Base-by-base conservation (phyloP, 192 early-diverging fungal species). In the Podochytrium sp. region DNA sequence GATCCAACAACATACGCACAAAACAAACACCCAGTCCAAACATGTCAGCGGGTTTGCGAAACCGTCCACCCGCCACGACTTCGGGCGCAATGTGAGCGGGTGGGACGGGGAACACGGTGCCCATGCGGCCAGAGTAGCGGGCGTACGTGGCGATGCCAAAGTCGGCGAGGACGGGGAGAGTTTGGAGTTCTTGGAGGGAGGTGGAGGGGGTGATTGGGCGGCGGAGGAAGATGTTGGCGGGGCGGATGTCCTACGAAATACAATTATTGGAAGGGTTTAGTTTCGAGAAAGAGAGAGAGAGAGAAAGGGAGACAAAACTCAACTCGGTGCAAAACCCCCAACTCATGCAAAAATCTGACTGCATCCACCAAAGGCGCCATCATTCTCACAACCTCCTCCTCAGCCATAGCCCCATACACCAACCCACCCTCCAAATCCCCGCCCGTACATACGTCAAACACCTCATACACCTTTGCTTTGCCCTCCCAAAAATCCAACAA, bases 401-500 rank as follows among this genome's bases (percentile, higher is more conserved):
- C 72, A 6, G 37, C 16, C 39, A 74, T 40, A 6, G 53, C 33
- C 6, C 51, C 52, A n/a, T 18, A 18, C 33, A 23, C 0, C 47
- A 65, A 34, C 32, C 34, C 50, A 25, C 27, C 32, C 5, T 35
- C 47, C 29, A 74, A 30, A 51, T 74, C 72, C 38, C 72, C 72
- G 0, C 72, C 72, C 7, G 58, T n/a, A 34, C 72, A 74, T 14
- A 62, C n/a, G 20, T 61, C 50, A 64, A 74, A 74, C 27, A 65
- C 72, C 38, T 74, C 61, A 37, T 74, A 74, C 12, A 74, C 72
- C 27, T 61, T 61, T 20, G 18, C 25, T 39, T 64, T 74, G 3
- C 72, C 72, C 33, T 74, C 72, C 72, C 72, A 74, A 40, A 35
- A 61, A 41, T 74, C 72, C 5, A 74, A 30, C 6, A 74, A 25